Evolutionary conservation across 1,139 yeast genomes (phyloP).

Genomic region (Blastobotrys malaysiensis): DNA sequence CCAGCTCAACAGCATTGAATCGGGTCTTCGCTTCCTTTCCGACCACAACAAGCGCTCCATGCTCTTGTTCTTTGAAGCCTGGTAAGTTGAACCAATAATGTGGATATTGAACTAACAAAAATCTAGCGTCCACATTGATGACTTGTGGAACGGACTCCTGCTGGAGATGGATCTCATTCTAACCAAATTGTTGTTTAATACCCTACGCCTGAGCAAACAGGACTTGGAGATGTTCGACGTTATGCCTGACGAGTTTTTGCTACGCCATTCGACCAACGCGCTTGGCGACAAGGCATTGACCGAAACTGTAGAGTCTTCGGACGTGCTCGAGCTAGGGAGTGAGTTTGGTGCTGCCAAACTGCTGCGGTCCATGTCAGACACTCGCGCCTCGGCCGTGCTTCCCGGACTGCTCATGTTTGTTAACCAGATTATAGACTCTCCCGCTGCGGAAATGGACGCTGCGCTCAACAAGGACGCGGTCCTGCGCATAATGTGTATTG

Average conservation of each 20-base stretch:
- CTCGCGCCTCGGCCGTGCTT: neutral
- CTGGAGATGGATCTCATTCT: constrained; percentile 1
- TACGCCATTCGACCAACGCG: neutral
- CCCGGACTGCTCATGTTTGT: neutral
- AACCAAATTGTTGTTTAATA: neutral
- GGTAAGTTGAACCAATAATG: constrained; percentile 10
- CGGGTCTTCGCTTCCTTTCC: neutral
- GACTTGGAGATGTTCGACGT: constrained; percentile 6
- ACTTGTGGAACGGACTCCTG: constrained; percentile 7
- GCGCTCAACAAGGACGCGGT: neutral
- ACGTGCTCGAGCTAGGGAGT: neutral
- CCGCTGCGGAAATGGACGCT: neutral
- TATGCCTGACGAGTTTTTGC: neutral
- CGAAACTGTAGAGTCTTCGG: neutral
- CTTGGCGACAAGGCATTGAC: neutral
- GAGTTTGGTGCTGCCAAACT: neutral
- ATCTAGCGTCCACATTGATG: constrained; percentile 3
- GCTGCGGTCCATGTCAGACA: neutral
- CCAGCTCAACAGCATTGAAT: constrained; percentile 2
- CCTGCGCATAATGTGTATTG: constrained; percentile 2
- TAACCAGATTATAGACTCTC: neutral
- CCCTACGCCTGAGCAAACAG: constrained; percentile 5
- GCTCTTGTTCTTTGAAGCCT: constrained; percentile 10
- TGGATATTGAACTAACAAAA: neutral
- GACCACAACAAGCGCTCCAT: constrained; percentile 9